phyloP scores from a whole-genome alignment of 164 flowering plant species.

The Magnolia kwangsiensis region DNA sequence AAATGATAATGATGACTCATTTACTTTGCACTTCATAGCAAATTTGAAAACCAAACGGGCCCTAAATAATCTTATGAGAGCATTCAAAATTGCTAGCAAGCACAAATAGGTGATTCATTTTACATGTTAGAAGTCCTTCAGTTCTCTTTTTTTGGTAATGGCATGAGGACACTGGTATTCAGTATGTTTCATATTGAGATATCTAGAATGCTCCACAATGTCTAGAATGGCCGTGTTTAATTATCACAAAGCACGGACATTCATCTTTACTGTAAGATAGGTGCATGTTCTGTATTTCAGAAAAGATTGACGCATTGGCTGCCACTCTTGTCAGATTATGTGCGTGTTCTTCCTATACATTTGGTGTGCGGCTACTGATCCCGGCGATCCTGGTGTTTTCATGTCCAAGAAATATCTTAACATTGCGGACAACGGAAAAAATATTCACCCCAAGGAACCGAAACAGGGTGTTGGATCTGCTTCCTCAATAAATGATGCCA shows the following conservation, averaged over 20 bases:
- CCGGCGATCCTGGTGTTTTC: slow-evolving; percentile 77
- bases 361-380: slow-evolving; percentile 91
- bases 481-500: slow-evolving; percentile 53
- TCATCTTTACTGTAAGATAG: not conserved
- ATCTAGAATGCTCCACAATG: too few relatives aligned
- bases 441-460: slow-evolving; percentile 33
- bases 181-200: too few relatives aligned
- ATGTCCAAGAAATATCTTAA: slow-evolving; percentile 71
- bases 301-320: not conserved
- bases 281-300: not conserved
- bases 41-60: too few relatives aligned
- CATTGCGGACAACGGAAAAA: slow-evolving; percentile 30
- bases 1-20: too few relatives aligned
- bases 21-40: too few relatives aligned
- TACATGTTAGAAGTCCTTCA: too few relatives aligned
- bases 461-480: slow-evolving; percentile 54
- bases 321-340: slow-evolving; percentile 49
- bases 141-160: too few relatives aligned
- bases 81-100: too few relatives aligned
- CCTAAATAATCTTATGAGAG: too few relatives aligned
- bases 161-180: too few relatives aligned
- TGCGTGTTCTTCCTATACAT: slow-evolving; percentile 70
- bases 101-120: too few relatives aligned
- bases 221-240: too few relatives aligned
- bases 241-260: not conserved